Conservation (phyloP, 805 yeast genomes). For the Hanseniaspora vineae region DNA sequence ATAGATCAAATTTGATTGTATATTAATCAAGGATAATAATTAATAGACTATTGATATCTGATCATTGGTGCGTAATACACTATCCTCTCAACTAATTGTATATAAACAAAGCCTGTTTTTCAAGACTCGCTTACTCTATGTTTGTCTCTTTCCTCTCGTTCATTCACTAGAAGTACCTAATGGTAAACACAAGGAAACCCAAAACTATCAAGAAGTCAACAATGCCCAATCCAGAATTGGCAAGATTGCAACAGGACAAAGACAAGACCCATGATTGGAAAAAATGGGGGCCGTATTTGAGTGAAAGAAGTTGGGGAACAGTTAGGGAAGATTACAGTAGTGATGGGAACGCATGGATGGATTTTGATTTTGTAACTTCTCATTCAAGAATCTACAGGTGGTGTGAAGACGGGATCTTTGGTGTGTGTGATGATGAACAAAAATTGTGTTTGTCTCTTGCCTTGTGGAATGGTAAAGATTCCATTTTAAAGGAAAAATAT, state of each 20-base stretch:
- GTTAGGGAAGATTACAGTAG: constrained; percentile 80
- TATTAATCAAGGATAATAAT: too few species aligned
- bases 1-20: too few species aligned
- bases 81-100: too few species aligned
- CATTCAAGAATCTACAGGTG: constrained; percentile 73
- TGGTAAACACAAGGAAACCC: too few species aligned
- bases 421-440: constrained; percentile 77
- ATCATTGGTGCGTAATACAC: too few species aligned
- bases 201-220: too few species aligned
- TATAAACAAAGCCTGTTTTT: too few species aligned
- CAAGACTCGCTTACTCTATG: too few species aligned
- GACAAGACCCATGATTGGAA: constrained; percentile 47
- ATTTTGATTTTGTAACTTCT: constrained; percentile 78
- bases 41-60: too few species aligned
- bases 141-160: too few species aligned
- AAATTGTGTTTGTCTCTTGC: constrained; percentile 66
- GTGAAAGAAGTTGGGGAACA: constrained; percentile 79
- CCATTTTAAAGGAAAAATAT: constrained; percentile 68
- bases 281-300: constrained; percentile 83
- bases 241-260: constrained; percentile 24
- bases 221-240: constrained; percentile 18
- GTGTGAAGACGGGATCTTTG: constrained; percentile 95
- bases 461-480: constrained; percentile 85
- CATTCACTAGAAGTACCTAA: too few species aligned
- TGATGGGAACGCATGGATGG: constrained; percentile 84